phyloP scores from a whole-genome alignment of 306 rosid genomes.

The Cicer arietinum region DNA sequence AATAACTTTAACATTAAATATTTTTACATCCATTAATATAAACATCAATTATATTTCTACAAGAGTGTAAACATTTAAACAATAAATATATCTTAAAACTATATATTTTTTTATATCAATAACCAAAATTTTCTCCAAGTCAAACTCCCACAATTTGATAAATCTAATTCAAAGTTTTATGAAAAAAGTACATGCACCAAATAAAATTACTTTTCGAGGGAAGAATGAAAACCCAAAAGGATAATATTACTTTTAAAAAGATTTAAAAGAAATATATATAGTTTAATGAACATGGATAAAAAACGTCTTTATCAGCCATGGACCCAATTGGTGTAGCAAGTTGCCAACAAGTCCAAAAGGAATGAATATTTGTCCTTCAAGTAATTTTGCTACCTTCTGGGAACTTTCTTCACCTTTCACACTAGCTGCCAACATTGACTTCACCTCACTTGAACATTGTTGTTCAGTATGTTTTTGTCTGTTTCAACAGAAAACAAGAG shows the following conservation, averaged over 20 bases:
- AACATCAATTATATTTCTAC: too few relatives aligned
- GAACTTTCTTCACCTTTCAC: slow-evolving; percentile 51
- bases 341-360: slow-evolving; percentile 49
- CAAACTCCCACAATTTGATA: too few relatives aligned
- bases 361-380: slow-evolving; percentile 46
- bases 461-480: background rate
- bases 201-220: too few relatives aligned
- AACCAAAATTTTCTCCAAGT: too few relatives aligned
- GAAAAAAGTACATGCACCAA: too few relatives aligned
- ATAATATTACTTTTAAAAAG: background rate
- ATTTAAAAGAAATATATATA: background rate
- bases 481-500: background rate
- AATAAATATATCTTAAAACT: too few relatives aligned
- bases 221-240: too few relatives aligned
- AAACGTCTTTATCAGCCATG: slow-evolving; percentile 45
- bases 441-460: background rate
- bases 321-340: background rate
- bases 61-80: too few relatives aligned
- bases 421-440: slow-evolving; percentile 55
- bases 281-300: slow-evolving; percentile 37
- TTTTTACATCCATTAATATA: too few relatives aligned
- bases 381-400: slow-evolving; percentile 44
- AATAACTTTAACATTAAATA: too few relatives aligned
- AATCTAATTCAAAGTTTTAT: too few relatives aligned
- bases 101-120: too few relatives aligned